Evolutionary conservation across 768 basidiomycete species (phyloP), one percentile per base, ranked within the genome.

Genomic region (Pleurotus sapidus): DNA sequence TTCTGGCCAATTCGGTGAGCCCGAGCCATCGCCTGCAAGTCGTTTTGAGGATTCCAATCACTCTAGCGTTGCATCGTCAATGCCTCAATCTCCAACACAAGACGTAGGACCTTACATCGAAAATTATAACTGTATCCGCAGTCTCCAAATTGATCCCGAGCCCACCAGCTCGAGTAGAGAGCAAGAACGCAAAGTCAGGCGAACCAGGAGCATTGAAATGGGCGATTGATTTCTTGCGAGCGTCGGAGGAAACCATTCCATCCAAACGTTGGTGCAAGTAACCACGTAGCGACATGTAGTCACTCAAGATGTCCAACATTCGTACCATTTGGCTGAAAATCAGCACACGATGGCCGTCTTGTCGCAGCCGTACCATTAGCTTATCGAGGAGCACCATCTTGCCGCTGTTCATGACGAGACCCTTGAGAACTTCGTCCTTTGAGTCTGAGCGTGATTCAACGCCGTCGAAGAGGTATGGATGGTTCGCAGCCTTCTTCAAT

Each of bases 241-340:
- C 82, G 51, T 99, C 97, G 3, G 93, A 95, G 2, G 94, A 81
- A 6, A 98, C 93, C 86, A 90, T 89, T 67, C 96, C 97, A 67
- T 99, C 97, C 38, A 99, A 78, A 11, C 97, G 88, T 70, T 98
- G 97, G 73, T 95, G 91, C 60, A 85, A 84, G 66, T 96, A 98
- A 39, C 91, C 91, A 48, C 97, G 83, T 56, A 95, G 76, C 40
- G 76, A 74, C 88, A 98, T 94, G 74, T 98, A 98, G 72, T 99
- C 97, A 62, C 92, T 95, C 65, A 99, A 84, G 69, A 99, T 98
- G 74, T 99, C 97, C 46, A 99, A 81, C 86, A 98, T 93, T 58
- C 97, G 87, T 58, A 98, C 95, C 97, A 99, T 99, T 73, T 98
- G 94, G 66, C 95, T 97, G 79, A 99, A 99, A 65, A 99, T 98